A percentile compares a stretch with the other conserved stretches of the same genome.
These are phyloP conservation scores for Geotrichum aggregatum DNA, from an alignment of 1,139 yeast genomes.

Conservation along the genomic window DNA sequence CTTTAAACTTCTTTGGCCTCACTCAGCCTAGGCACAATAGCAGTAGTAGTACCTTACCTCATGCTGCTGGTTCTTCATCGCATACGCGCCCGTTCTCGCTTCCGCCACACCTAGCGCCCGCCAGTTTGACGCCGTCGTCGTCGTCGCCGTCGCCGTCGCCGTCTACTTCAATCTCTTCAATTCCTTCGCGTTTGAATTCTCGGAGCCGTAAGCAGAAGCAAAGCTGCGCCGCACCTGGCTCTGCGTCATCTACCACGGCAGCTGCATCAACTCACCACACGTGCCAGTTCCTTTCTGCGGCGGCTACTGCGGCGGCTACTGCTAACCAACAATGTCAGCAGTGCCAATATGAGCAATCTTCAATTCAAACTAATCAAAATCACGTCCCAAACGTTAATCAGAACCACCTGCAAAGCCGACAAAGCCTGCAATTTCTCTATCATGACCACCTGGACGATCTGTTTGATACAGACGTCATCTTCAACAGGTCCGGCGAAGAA, in stretches of 20 bases:
- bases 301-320: not conserved
- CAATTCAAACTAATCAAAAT: not conserved
- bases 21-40: too few species aligned
- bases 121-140: not conserved
- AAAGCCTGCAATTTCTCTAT: not conserved
- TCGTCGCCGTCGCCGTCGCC: not conserved
- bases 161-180: too few species aligned
- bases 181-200: not conserved
- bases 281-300: not conserved
- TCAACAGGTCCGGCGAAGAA: slow-evolving; percentile 13
- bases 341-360: not conserved
- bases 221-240: too few species aligned
- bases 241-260: too few species aligned
- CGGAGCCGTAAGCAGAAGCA: too few species aligned
- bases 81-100: not conserved
- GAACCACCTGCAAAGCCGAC: too few species aligned
- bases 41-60: too few species aligned
- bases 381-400: not conserved
- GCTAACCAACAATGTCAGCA: not conserved
- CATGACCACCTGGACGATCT: not conserved
- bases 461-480: slow-evolving; percentile 7
- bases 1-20: too few species aligned
- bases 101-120: too few species aligned
- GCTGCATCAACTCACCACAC: not conserved
- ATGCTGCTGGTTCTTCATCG: not conserved